Conservation (phyloP, 441 rosid genomes). For the Gossypium schwendimanii region DNA sequence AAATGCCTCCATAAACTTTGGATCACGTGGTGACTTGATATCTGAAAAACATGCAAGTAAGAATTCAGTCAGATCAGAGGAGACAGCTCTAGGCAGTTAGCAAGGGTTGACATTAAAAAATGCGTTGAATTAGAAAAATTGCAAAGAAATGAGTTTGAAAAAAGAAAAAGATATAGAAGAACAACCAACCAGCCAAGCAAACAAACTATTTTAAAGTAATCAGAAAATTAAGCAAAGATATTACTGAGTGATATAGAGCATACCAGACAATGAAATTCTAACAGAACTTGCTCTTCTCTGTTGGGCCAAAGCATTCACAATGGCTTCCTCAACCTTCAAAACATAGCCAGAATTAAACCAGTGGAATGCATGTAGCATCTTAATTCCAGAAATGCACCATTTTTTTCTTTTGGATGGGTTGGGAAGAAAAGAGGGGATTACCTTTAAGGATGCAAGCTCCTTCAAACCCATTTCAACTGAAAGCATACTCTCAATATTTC, state of each 20-base stretch:
- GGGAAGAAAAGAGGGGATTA: slow-evolving; percentile 17
- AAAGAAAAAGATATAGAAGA: background rate
- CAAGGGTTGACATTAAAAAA: background rate
- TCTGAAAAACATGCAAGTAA: slow-evolving; percentile 38
- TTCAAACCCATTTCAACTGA: slow-evolving; percentile 96
- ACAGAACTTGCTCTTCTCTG: slow-evolving; percentile 69
- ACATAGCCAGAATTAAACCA: slow-evolving; percentile 16
- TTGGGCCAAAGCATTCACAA: slow-evolving; percentile 68
- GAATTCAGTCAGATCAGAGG: background rate
- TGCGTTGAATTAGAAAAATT: background rate
- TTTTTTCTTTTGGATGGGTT: background rate
- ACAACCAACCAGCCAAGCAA: background rate
- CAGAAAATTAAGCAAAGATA: slow-evolving; percentile 10
- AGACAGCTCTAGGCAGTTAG: background rate
- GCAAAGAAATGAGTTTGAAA: background rate
- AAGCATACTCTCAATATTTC: slow-evolving; percentile 94
- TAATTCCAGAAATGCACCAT: background rate
- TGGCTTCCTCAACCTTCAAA: slow-evolving; percentile 78
- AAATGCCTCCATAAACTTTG: slow-evolving; percentile 72
- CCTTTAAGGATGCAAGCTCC: slow-evolving; percentile 88
- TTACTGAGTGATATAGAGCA: slow-evolving; percentile 14
- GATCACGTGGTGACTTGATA: slow-evolving; percentile 75
- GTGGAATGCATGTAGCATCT: background rate
- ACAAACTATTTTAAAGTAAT: background rate
- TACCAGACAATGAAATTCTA: slow-evolving; percentile 67